phyloP scores from a whole-genome alignment of 2,329 filamentous ascomycete genomes.

The Curvularia spicifera region DNA sequence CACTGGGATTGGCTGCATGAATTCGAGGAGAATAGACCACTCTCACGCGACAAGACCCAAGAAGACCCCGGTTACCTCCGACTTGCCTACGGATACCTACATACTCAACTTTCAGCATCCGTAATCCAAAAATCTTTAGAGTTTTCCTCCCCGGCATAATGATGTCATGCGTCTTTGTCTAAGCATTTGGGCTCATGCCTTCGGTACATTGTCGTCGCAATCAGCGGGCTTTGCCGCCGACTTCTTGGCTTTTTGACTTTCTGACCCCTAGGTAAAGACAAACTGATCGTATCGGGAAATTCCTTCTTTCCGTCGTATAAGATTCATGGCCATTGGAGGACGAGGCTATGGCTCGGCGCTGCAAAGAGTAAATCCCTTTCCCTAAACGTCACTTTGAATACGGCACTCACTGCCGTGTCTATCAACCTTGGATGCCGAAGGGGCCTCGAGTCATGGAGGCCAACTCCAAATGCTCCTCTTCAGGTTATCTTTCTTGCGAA shows the following conservation, averaged over 20 bases:
- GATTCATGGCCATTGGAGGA: not conserved
- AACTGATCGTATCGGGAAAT: not conserved
- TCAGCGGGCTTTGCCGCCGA: not conserved
- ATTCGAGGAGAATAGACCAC: not conserved
- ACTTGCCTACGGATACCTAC: not conserved
- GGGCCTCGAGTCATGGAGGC: conserved; percentile 12
- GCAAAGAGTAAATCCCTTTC: not conserved
- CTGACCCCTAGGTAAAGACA: not conserved
- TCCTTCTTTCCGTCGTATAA: not conserved
- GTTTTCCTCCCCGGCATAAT: conserved; percentile 2
- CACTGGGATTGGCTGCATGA: conserved; percentile 5
- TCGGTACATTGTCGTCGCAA: not conserved
- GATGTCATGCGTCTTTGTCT: conserved; percentile 1
- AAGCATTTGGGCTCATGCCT: not conserved
- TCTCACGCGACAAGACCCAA: conserved; percentile 5
- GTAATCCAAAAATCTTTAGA: not conserved
- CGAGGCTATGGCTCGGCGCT: conserved; percentile 1
- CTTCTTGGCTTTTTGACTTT: not conserved
- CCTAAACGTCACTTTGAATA: not conserved
- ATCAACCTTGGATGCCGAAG: conserved; percentile 10
- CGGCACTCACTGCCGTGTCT: conserved; percentile 12
- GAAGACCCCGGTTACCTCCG: not conserved
- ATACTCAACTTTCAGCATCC: not conserved
- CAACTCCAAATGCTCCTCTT: conserved; percentile 4
- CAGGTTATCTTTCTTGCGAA: conserved; percentile 1